Base-by-base conservation (phyloP, 2,329 filamentous ascomycete species). In the Penicillium sp. region DNA sequence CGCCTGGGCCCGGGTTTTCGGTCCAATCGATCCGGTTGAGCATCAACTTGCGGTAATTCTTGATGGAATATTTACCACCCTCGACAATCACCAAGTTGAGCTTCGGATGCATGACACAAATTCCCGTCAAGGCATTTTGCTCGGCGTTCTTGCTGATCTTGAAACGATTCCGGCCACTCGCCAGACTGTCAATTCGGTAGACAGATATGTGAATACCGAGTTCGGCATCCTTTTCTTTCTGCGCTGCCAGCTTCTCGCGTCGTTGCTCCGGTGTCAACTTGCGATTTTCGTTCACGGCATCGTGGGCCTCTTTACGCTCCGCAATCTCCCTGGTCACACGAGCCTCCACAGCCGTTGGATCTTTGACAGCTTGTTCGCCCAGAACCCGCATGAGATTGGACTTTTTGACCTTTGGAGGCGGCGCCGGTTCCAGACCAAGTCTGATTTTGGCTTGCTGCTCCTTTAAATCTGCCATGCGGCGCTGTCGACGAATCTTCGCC, bases 301-400 rank as follows among this genome's bases (percentile, higher is more conserved):
- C 76, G 70, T 98, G 95, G 58, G 86, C 81, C 52, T 87, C 79
- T 50, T 86, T 83, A 37, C 93, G 88, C 55, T 95, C 90, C 25
- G 87, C 87, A 57, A 98, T 96, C 70, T 98, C 90, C 46, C 86
- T 81, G 69, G 95, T 95, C 44, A 98, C 93, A 23, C 89, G 84
- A 44, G 90, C 89, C 73, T 98, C 93, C 40, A 98, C 93, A 3
- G 93, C 93, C 0, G 95, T 98, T 6, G 93, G 93, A 71, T 98
- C 93, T 66, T 95, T 95, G 58, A 98, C 92, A 15, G 86, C 86
- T 71, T 89, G 86, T 66, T 96, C 89, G 55, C 93, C 93, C 48
- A 96, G 79, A 27, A 98, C 93, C 50, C 91, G 86, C 93, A 98
- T 98, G 66, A 98, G 81, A 69, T 98, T 98, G 50, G 87, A 88